Evolutionary conservation across 805 yeast genomes (phyloP).

Genomic region (Zygosaccharomyces pseudorouxii): DNA sequence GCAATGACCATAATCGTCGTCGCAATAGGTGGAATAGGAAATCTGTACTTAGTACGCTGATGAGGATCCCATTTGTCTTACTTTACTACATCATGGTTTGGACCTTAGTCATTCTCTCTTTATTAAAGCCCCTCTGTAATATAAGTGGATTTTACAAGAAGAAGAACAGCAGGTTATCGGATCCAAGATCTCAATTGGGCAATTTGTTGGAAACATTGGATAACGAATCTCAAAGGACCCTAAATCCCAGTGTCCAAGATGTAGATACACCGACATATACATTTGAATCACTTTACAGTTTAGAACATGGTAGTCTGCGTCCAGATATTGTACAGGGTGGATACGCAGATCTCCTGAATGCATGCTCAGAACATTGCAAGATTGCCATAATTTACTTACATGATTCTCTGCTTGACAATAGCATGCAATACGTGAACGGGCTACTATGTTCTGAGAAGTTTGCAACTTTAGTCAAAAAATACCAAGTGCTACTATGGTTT

Average conservation of each 20-base stretch:
- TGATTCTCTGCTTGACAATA: constrained; percentile 64
- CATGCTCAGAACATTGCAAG: constrained; percentile 63
- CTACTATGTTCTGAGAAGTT: constrained; percentile 52
- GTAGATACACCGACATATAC: constrained; percentile 12
- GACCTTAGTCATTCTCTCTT: constrained; percentile 8
- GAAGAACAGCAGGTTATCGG: constrained; percentile 13
- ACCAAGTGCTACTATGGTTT: constrained; percentile 73
- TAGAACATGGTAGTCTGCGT: constrained; percentile 21
- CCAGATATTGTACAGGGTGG: constrained; percentile 50
- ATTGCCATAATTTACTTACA: constrained; percentile 72
- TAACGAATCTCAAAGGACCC: constrained; percentile 11
- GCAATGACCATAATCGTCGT: neutral
- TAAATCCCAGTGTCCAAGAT: constrained; percentile 4
- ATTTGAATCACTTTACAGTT: constrained; percentile 29
- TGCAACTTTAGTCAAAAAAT: constrained; percentile 43
- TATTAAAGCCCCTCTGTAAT: constrained; percentile 23
- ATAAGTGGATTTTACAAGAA: constrained; percentile 23
- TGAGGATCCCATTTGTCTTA: constrained; percentile 17
- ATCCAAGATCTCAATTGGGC: constrained; percentile 13
- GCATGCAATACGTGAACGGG: constrained; percentile 46
- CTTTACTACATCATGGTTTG: constrained; percentile 18
- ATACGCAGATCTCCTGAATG: constrained; percentile 71
- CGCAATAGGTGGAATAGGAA: constrained; percentile 6
- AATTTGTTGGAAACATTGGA: constrained; percentile 17
- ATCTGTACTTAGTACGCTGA: constrained; percentile 6